Conservation (phyloP, 129 eudicot species). For the Escallonia rubra region DNA sequence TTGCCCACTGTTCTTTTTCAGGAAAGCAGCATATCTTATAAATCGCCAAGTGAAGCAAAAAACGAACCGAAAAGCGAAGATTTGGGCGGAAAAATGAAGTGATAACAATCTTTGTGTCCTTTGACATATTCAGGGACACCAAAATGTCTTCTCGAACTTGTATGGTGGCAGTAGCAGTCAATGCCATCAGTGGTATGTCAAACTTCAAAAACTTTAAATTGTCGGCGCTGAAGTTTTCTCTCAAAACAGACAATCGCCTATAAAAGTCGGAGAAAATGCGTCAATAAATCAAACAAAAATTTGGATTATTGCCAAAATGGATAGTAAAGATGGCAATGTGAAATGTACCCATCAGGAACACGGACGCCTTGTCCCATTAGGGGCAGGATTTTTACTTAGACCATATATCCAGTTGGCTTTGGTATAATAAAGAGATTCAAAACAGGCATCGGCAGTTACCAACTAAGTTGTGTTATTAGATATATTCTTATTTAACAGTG, state of each 20-base stretch:
- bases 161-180: constrained; percentile 90
- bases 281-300: too few species aligned
- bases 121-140: constrained; percentile 61
- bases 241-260: constrained; percentile 73
- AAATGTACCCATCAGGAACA: too few species aligned
- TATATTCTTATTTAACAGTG: too few species aligned
- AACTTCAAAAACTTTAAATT: constrained; percentile 48
- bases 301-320: too few species aligned
- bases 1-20: background rate
- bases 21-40: constrained; percentile 21
- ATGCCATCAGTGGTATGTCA: constrained; percentile 94
- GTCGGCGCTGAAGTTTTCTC: constrained; percentile 58
- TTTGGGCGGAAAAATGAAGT: constrained; percentile 93
- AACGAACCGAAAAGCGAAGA: constrained; percentile 74
- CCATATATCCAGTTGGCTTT: too few species aligned
- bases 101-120: constrained; percentile 57
- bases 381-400: too few species aligned
- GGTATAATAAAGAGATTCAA: too few species aligned
- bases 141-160: constrained; percentile 80
- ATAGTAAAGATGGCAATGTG: too few species aligned
- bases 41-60: constrained; percentile 6
- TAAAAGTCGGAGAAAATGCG: background rate
- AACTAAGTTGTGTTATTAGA: too few species aligned
- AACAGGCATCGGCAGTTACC: too few species aligned
- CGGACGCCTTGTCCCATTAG: too few species aligned